Conservation (phyloP, 78 protist species). For the Dictyostelium citrinum region DNA sequence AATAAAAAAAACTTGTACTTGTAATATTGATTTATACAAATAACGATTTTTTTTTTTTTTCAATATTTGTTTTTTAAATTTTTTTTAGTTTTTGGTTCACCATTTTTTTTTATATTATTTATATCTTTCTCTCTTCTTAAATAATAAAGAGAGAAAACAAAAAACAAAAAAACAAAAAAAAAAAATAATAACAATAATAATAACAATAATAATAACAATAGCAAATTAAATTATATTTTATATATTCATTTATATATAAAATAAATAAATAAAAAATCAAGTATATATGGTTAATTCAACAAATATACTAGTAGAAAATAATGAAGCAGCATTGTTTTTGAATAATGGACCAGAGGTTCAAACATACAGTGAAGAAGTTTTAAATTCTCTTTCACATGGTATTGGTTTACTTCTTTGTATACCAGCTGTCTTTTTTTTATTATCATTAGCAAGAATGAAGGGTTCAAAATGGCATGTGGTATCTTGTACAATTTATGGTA, state of each 20-base stretch:
- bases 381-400: conserved; percentile 56
- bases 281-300: neutral
- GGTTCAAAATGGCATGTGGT: conserved; percentile 67
- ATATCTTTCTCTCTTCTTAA: neutral
- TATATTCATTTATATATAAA: neutral
- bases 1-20: neutral
- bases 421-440: conserved; percentile 63
- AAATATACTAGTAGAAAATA: neutral
- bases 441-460: conserved; percentile 63
- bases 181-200: too few relatives aligned
- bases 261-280: neutral
- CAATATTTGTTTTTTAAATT: neutral
- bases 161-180: neutral
- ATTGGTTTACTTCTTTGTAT: conserved; percentile 42
- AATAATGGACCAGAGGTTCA: conserved; percentile 39
- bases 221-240: neutral
- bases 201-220: neutral
- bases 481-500: conserved; percentile 63
- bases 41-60: neutral
- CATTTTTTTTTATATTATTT: neutral
- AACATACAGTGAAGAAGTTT: conserved; percentile 37
- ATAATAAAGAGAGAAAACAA: too few relatives aligned
- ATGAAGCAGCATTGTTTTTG: neutral
- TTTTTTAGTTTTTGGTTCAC: neutral
- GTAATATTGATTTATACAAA: neutral